Evolutionary conservation across 1,284 basidiomycete species (phyloP).

Genomic region (Puccinia polysora): DNA sequence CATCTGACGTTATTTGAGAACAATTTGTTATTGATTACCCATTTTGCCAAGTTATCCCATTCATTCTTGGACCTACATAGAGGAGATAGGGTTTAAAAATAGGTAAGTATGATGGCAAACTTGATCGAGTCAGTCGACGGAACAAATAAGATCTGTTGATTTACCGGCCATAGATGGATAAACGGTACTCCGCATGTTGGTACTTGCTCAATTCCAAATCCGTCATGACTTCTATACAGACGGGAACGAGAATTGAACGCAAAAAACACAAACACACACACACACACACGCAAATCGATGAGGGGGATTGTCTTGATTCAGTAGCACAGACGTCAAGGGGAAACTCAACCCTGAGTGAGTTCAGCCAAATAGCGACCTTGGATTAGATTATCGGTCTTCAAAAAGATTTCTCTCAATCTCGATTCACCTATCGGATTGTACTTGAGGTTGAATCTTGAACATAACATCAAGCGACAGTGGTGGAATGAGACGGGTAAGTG

Average conservation of each 20-base stretch:
- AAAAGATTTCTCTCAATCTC: constrained; percentile 88
- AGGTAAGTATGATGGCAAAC: too few species aligned
- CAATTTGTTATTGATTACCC: constrained; percentile 89
- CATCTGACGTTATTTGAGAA: constrained; percentile 96
- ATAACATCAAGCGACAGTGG: background rate
- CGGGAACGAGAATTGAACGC: too few species aligned
- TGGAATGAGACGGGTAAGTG: background rate
- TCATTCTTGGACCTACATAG: constrained; percentile 60
- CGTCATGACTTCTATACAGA: constrained; percentile 74
- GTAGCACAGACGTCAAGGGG: too few species aligned
- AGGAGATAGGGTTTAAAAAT: background rate
- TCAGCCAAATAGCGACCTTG: constrained; percentile 91
- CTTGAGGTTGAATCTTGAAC: constrained; percentile 54
- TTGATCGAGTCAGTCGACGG: too few species aligned
- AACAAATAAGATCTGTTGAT: constrained; percentile 41
- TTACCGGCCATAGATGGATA: constrained; percentile 83
- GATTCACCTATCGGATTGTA: constrained; percentile 95
- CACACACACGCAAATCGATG: too few species aligned
- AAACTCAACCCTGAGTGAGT: constrained; percentile 81
- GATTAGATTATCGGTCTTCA: constrained; percentile 96
- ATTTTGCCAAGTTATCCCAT: constrained; percentile 97
- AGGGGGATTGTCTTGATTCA: too few species aligned
- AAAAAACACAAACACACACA: too few species aligned
- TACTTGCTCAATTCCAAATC: constrained; percentile 98
- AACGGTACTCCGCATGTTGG: constrained; percentile 81